A percentile compares a stretch with the other conserved stretches of the same genome.
phyloP scores from a whole-genome alignment of 2,329 filamentous ascomycete species.

The Alternaria incomplexa region DNA sequence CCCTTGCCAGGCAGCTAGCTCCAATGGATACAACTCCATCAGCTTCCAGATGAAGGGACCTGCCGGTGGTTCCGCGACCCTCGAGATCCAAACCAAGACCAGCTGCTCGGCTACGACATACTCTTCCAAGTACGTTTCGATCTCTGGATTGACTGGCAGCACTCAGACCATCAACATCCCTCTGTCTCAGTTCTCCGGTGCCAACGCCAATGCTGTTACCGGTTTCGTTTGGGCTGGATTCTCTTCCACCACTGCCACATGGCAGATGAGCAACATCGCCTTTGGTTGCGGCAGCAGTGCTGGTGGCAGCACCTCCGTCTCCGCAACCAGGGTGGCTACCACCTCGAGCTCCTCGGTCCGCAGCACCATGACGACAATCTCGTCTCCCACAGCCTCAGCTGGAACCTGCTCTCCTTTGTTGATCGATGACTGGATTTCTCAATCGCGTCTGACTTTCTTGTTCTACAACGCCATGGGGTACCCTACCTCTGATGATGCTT shows the following conservation, averaged over 20 bases:
- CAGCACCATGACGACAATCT: constrained; percentile 3
- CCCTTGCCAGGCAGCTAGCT: constrained; percentile 54
- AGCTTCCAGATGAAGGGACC: constrained; percentile 58
- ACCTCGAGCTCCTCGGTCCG: neutral
- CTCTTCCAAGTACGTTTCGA: constrained; percentile 53
- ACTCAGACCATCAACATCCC: constrained; percentile 60
- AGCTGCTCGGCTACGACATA: constrained; percentile 52
- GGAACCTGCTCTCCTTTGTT: constrained; percentile 54
- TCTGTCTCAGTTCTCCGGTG: constrained; percentile 56
- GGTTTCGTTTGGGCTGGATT: constrained; percentile 55
- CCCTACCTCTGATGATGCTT: constrained; percentile 63
- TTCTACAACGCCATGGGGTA: constrained; percentile 65
- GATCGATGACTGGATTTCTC: constrained; percentile 67
- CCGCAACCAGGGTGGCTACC: neutral
- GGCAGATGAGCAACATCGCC: constrained; percentile 58
- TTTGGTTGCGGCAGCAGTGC: constrained; percentile 50
- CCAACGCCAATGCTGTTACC: constrained; percentile 58
- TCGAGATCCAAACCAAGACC: constrained; percentile 58
- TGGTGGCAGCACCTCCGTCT: constrained; percentile 3
- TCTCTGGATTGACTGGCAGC: constrained; percentile 57
- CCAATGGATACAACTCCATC: constrained; percentile 56
- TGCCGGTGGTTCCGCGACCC: constrained; percentile 47
- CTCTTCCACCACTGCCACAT: constrained; percentile 47
- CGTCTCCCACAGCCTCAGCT: constrained; percentile 15
- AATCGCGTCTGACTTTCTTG: constrained; percentile 66